Evolutionary conservation across 2,329 filamentous ascomycete species (phyloP).

Genomic region (Zarea fungicola): DNA sequence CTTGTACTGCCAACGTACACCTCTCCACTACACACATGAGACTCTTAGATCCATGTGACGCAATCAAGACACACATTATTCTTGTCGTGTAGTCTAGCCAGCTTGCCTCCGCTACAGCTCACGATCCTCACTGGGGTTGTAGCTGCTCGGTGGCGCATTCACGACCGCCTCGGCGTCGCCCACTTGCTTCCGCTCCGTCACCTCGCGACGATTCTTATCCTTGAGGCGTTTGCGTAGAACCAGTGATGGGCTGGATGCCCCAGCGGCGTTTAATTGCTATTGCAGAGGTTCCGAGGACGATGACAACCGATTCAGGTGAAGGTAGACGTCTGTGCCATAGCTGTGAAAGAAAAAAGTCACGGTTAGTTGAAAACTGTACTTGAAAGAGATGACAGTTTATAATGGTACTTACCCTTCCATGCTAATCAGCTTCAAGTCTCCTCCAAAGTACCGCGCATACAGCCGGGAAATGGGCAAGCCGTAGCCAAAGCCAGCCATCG

Average conservation of each 20-base stretch:
- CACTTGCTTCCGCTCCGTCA: conserved; percentile 84
- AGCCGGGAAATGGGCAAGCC: conserved; percentile 89
- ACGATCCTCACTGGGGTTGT: conserved; percentile 25
- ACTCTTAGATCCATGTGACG: no score
- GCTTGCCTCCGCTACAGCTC: conserved; percentile 33
- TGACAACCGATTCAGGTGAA: conserved; percentile 92
- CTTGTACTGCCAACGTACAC: no score
- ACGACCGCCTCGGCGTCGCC: conserved; percentile 79
- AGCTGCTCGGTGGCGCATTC: conserved; percentile 42
- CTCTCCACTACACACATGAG: no score
- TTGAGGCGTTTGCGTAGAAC: conserved; percentile 61
- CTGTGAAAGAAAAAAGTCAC: conserved; percentile 38
- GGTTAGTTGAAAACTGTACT: no score
- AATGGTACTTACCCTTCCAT: conserved; percentile 99
- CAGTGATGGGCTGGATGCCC: conserved; percentile 25
- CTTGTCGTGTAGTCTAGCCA: no score
- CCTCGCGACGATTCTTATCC: conserved; percentile 50
- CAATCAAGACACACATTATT: no score
- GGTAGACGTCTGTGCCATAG: conserved; percentile 97
- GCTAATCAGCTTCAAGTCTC: conserved; percentile 93
- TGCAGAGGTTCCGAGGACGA: conserved; percentile 94
- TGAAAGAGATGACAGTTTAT: conserved; percentile 11
- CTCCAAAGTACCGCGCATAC: conserved; percentile 95
- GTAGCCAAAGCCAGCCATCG: conserved; percentile 99
- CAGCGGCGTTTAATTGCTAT: conserved; percentile 67